phyloP scores from a whole-genome alignment of 768 basidiomycete species.

The Tricholoma furcatifolium region DNA sequence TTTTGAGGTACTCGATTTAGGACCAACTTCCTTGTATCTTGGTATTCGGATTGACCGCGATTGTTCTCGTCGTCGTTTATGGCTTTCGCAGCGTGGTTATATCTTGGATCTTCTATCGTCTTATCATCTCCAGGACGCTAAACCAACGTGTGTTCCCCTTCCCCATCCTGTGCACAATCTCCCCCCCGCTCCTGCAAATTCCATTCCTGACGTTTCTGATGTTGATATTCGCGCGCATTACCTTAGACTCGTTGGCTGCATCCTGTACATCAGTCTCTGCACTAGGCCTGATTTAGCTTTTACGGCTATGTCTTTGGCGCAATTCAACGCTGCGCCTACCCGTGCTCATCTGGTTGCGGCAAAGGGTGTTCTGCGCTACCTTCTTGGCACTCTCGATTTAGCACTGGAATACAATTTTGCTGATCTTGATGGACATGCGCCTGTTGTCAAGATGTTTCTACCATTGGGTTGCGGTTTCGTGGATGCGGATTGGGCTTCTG shows the following conservation, averaged over 20 bases:
- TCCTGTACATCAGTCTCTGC: conserved; percentile 7
- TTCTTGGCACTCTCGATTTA: conserved; percentile 25
- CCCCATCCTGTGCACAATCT: neutral
- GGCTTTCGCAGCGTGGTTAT: conserved; percentile 14
- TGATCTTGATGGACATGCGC: neutral
- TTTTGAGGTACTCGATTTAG: neutral
- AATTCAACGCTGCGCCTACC: conserved; percentile 28
- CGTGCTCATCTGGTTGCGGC: conserved; percentile 26
- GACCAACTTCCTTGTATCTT: conserved; percentile 4
- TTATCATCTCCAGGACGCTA: conserved; percentile 6
- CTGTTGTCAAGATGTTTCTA: neutral
- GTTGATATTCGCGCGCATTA: conserved; percentile 4
- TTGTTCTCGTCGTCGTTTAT: neutral
- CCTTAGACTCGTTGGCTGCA: conserved; percentile 20
- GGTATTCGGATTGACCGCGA: no score
- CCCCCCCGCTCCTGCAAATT: conserved; percentile 2
- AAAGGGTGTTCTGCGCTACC: conserved; percentile 31
- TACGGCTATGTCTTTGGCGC: conserved; percentile 19
- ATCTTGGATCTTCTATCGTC: conserved; percentile 11
- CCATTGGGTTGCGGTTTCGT: conserved; percentile 15
- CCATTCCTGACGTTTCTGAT: conserved; percentile 1
- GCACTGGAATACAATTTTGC: conserved; percentile 16
- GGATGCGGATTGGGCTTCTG: conserved; percentile 32
- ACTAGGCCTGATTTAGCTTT: conserved; percentile 8
- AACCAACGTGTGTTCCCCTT: neutral